These are phyloP conservation scores for Aspergillus hortae DNA, from an alignment of 2,329 filamentous ascomycete genomes.

Conservation along the genomic window DNA sequence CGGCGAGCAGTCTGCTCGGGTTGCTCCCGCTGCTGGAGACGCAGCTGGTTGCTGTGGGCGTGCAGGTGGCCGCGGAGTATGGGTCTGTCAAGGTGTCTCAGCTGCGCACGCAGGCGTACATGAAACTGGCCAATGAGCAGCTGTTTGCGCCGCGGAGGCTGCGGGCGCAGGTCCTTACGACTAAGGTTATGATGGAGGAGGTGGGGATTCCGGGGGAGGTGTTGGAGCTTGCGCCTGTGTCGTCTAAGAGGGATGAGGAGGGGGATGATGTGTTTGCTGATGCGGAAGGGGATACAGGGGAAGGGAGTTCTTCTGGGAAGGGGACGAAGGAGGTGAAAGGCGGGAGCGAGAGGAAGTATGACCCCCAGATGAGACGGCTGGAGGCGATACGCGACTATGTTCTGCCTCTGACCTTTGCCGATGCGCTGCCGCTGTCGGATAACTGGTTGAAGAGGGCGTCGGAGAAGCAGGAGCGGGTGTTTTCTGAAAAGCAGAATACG, in stretches of 20 bases:
- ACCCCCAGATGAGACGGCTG: constrained; percentile 9
- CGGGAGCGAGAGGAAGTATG: neutral
- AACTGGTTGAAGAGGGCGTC: constrained; percentile 9
- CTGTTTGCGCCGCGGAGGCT: constrained; percentile 32
- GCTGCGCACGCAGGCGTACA: constrained; percentile 23
- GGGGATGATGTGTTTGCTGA: constrained; percentile 3
- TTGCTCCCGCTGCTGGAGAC: constrained; percentile 27
- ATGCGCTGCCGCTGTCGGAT: neutral
- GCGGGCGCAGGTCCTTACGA: constrained; percentile 23
- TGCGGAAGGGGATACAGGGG: neutral
- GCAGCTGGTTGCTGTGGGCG: constrained; percentile 18
- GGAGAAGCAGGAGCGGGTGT: constrained; percentile 5
- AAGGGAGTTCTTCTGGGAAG: too few relatives aligned
- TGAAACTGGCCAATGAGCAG: constrained; percentile 27
- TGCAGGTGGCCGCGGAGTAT: constrained; percentile 9
- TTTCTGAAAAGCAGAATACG: constrained; percentile 7
- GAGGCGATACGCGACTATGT: constrained; percentile 7
- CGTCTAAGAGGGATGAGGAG: neutral
- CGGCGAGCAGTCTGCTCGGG: constrained; percentile 20
- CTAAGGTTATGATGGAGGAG: constrained; percentile 18
- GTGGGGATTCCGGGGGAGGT: constrained; percentile 8
- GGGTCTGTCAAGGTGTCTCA: constrained; percentile 17
- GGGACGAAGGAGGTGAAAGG: neutral
- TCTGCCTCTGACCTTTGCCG: constrained; percentile 1
- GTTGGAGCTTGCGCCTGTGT: constrained; percentile 1